A percentile compares a stretch with the other conserved stretches of the same genome.
Evolutionary conservation across 257 asterid genomes (phyloP).

Genomic region (Rehmannia glutinosa): DNA sequence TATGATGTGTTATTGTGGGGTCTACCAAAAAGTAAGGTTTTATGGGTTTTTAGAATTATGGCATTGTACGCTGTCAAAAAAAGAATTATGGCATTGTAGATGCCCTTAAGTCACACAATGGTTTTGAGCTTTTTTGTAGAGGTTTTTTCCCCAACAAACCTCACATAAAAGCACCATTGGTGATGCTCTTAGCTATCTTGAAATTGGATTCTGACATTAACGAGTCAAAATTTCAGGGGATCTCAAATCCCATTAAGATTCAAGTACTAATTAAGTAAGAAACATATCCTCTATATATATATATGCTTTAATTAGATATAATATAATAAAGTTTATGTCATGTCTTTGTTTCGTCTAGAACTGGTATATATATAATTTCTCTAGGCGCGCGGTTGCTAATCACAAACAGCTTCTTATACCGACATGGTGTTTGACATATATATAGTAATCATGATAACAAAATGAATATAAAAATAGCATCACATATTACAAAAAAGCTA

Average conservation of each 20-base stretch:
- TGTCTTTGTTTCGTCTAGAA: neutral
- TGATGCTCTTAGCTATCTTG: neutral
- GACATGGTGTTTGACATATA: slow-evolving; percentile 20
- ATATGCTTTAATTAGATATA: too few species aligned
- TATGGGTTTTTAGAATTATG: too few species aligned
- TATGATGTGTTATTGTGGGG: too few species aligned
- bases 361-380: neutral
- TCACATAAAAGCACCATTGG: too few species aligned
- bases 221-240: neutral
- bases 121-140: too few species aligned
- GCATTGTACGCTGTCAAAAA: too few species aligned
- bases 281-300: neutral
- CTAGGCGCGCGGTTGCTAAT: slow-evolving; percentile 3
- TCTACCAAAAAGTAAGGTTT: too few species aligned
- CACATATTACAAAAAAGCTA: slow-evolving; percentile 5
- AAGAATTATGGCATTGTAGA: too few species aligned
- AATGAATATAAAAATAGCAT: slow-evolving; percentile 17
- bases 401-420: slow-evolving; percentile 8
- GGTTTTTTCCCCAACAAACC: too few species aligned
- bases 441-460: slow-evolving; percentile 21
- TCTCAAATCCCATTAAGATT: neutral
- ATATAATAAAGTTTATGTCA: neutral
- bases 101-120: too few species aligned
- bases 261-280: neutral
- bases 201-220: neutral